Percentiles rank a stretch among this genome's conserved stretches.
Conservation (phyloP, 805 yeast species). For the Jamesozyma rosinii region DNA sequence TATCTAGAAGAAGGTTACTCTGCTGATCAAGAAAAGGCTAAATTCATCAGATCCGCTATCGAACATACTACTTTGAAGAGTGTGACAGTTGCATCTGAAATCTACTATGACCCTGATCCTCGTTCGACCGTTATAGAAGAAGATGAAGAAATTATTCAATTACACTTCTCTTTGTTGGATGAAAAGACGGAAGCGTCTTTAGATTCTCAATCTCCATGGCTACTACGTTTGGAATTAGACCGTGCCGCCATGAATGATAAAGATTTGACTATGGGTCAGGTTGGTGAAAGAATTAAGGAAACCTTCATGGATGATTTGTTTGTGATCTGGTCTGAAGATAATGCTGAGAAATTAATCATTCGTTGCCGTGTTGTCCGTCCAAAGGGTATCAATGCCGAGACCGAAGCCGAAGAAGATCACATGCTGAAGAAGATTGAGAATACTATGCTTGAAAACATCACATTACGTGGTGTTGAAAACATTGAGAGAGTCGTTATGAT, state of each 20-base stretch:
- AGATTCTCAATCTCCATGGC: slow-evolving; percentile 96
- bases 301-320: slow-evolving; percentile 91
- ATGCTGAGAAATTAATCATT: slow-evolving; percentile 89
- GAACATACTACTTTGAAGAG: slow-evolving; percentile 92
- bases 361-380: slow-evolving; percentile 99
- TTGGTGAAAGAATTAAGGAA: slow-evolving; percentile 88
- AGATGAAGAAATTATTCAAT: slow-evolving; percentile 93
- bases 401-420: slow-evolving; percentile 93
- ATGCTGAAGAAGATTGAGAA: slow-evolving; percentile 90
- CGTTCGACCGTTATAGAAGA: slow-evolving; percentile 92
- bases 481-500: slow-evolving; percentile 74
- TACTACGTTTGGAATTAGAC: slow-evolving; percentile 89
- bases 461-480: slow-evolving; percentile 92
- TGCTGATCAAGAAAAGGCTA: slow-evolving; percentile 85
- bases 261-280: slow-evolving; percentile 95
- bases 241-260: slow-evolving; percentile 98
- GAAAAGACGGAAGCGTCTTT: slow-evolving; percentile 91
- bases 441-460: slow-evolving; percentile 90
- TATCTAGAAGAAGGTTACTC: slow-evolving; percentile 75
- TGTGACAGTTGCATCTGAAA: slow-evolving; percentile 95
- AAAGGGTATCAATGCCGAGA: slow-evolving; percentile 84
- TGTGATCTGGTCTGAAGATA: slow-evolving; percentile 98
- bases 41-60: slow-evolving; percentile 89
- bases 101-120: slow-evolving; percentile 97
- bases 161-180: slow-evolving; percentile 95